Percentiles rank a stretch among this genome's conserved stretches.
phyloP scores from a whole-genome alignment of 345 rosid genomes.

The Cardamine occulta region DNA sequence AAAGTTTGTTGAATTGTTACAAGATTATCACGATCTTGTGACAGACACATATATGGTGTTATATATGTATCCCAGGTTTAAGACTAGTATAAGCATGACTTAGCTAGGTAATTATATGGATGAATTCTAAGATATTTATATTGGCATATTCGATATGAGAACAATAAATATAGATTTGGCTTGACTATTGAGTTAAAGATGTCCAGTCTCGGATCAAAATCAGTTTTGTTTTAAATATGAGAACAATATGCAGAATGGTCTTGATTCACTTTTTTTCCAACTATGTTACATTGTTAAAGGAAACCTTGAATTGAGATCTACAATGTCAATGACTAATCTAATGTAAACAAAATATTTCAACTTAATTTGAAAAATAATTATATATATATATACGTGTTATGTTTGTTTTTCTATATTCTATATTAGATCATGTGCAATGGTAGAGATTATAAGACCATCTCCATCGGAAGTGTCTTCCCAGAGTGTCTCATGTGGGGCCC shows the following conservation, averaged over 20 bases:
- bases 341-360: background rate
- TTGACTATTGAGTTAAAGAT: too few species aligned
- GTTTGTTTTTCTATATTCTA: background rate
- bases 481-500: too few species aligned
- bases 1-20: slow-evolving; percentile 2
- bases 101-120: background rate
- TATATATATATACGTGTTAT: background rate
- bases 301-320: background rate
- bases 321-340: background rate
- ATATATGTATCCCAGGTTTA: slow-evolving; percentile 1
- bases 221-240: background rate
- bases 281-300: background rate
- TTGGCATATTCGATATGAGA: slow-evolving; percentile 11
- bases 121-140: background rate
- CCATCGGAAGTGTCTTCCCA: too few species aligned
- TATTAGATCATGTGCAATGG: too few species aligned
- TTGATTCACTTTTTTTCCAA: background rate
- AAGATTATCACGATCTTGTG: slow-evolving; percentile 6
- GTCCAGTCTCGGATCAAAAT: background rate
- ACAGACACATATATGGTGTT: slow-evolving; percentile 17
- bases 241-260: background rate
- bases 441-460: too few species aligned
- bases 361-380: background rate
- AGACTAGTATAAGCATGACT: background rate
- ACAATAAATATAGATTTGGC: background rate